These are phyloP conservation scores for Metarhizium guizhouense DNA, from an alignment of 2,329 filamentous ascomycete genomes.

Conservation along the genomic window DNA sequence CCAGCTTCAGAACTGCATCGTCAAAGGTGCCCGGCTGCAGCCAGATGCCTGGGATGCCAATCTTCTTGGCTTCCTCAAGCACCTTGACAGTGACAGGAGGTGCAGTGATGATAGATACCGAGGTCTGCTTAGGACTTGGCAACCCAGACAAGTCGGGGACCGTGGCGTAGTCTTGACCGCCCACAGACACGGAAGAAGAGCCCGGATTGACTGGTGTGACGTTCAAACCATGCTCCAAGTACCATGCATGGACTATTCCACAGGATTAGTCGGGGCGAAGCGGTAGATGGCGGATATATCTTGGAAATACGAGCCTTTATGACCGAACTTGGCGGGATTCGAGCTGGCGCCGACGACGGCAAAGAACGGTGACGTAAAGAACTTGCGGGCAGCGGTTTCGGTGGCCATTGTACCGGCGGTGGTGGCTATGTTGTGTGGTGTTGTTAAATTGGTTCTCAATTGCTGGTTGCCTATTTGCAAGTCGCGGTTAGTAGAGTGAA, in stretches of 20 bases:
- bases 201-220: constrained; percentile 79
- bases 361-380: constrained; percentile 73
- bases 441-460: not conserved
- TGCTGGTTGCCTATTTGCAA: not conserved
- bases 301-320: constrained; percentile 55
- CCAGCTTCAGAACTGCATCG: constrained; percentile 62
- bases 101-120: constrained; percentile 80
- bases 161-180: constrained; percentile 49
- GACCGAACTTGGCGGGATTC: constrained; percentile 76
- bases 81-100: constrained; percentile 67
- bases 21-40: constrained; percentile 87
- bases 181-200: constrained; percentile 53
- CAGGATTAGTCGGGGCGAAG: not conserved
- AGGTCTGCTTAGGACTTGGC: constrained; percentile 57
- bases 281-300: not conserved
- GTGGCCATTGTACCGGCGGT: constrained; percentile 42
- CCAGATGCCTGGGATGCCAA: constrained; percentile 71
- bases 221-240: constrained; percentile 64
- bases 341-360: constrained; percentile 87
- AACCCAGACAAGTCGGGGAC: constrained; percentile 58
- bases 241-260: constrained; percentile 76
- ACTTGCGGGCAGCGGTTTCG: constrained; percentile 63
- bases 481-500: not conserved
- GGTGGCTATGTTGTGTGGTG: not conserved
- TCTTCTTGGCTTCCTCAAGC: constrained; percentile 65